Evolutionary conservation across 2,329 filamentous ascomycete genomes (phyloP).

Genomic region (Teratosphaeria epicoccoides): DNA sequence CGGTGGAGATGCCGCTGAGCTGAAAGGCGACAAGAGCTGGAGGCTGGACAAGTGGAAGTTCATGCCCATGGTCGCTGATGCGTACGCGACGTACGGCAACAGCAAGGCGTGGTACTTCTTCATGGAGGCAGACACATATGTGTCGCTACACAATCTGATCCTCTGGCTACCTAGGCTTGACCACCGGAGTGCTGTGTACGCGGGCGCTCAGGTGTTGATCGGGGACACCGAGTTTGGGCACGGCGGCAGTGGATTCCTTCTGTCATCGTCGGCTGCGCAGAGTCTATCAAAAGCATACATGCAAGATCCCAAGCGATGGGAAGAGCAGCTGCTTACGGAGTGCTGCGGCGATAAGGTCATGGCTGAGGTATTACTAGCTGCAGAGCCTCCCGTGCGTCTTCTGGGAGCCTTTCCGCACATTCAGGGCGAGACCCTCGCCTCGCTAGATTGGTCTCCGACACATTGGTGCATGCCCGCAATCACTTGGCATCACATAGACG

Average conservation of each 20-base stretch:
- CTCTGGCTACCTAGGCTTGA: constrained; percentile 45
- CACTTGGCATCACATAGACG: constrained; percentile 25
- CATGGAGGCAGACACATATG: constrained; percentile 48
- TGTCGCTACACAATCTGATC: constrained; percentile 43
- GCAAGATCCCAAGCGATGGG: constrained; percentile 28
- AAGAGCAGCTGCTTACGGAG: constrained; percentile 34
- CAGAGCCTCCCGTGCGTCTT: constrained; percentile 31
- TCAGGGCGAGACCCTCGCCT: constrained; percentile 32
- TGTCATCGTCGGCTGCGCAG: constrained; percentile 32
- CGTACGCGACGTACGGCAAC: constrained; percentile 11
- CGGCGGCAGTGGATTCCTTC: constrained; percentile 33
- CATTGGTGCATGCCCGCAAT: constrained; percentile 36
- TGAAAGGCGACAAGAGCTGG: constrained; percentile 17
- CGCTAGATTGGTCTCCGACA: constrained; percentile 30
- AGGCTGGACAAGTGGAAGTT: constrained; percentile 42
- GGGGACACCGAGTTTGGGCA: constrained; percentile 31
- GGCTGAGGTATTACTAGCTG: constrained; percentile 38
- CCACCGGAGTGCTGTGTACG: constrained; percentile 38
- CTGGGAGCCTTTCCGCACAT: constrained; percentile 34
- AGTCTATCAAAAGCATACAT: constrained; percentile 24
- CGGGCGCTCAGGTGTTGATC: constrained; percentile 38
- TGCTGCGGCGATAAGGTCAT: constrained; percentile 47
- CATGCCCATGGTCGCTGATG: constrained; percentile 36
- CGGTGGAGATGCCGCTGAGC: constrained; percentile 1
- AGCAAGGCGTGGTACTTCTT: constrained; percentile 49